phyloP scores from a whole-genome alignment of 2,329 filamentous ascomycete genomes.

The Fusarium denticulatum region DNA sequence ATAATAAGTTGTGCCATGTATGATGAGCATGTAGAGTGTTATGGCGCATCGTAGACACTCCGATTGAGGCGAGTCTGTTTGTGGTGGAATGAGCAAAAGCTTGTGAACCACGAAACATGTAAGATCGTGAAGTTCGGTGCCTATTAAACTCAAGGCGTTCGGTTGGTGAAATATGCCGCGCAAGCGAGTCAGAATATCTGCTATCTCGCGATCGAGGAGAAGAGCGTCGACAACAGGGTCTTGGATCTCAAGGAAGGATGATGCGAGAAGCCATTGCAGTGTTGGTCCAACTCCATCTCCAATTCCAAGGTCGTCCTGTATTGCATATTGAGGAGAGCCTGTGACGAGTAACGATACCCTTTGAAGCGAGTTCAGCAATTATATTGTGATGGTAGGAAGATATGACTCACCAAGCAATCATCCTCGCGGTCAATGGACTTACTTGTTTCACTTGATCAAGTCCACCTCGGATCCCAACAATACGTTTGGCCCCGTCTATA shows the following conservation, averaged over 20 bases:
- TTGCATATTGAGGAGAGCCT: conserved; percentile 62
- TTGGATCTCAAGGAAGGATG: neutral
- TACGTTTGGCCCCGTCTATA: conserved; percentile 58
- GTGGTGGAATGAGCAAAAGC: conserved; percentile 48
- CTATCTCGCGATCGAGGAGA: conserved; percentile 49
- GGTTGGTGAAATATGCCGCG: conserved; percentile 54
- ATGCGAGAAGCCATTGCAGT: conserved; percentile 57
- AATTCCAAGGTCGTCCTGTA: conserved; percentile 59
- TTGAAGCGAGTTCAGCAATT: neutral
- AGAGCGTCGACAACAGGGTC: conserved; percentile 28
- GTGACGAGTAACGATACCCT: conserved; percentile 69
- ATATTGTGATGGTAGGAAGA: neutral
- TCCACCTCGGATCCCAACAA: conserved; percentile 62
- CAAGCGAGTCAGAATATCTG: conserved; percentile 55
- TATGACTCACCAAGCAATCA: conserved; percentile 61
- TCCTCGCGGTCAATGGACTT: conserved; percentile 64
- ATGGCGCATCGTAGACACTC: conserved; percentile 59
- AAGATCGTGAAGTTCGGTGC: conserved; percentile 62
- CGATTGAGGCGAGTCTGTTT: conserved; percentile 25
- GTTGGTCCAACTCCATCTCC: conserved; percentile 62
- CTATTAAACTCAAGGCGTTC: conserved; percentile 43
- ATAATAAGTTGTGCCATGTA: conserved; percentile 66
- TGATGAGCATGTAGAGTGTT: conserved; percentile 62
- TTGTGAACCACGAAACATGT: conserved; percentile 64
- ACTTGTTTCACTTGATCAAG: conserved; percentile 58